A percentile compares a stretch with the other conserved stretches of the same genome.
phyloP scores from a whole-genome alignment of 345 rosid species.

The Eucalyptus cladocalyx region DNA sequence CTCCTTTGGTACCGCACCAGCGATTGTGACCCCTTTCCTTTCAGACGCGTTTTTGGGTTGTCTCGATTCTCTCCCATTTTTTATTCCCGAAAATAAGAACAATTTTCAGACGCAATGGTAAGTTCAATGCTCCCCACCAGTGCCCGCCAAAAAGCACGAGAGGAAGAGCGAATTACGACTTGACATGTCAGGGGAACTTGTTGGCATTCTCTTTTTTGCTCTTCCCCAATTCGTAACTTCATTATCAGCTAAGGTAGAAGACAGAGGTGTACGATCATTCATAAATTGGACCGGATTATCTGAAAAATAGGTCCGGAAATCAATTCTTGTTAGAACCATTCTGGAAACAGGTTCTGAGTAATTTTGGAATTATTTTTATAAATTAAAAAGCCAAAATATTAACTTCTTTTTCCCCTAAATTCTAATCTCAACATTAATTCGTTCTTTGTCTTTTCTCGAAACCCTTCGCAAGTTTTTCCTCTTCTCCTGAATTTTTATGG shows the following conservation, averaged over 20 bases:
- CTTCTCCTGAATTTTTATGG: no score
- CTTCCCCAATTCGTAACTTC: background rate
- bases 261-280: accelerated
- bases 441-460: no score
- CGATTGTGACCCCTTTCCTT: background rate
- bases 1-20: background rate
- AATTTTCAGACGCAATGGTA: background rate
- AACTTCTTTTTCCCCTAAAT: no score
- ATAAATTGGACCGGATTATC: no score
- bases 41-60: background rate
- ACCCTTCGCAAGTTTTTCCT: no score
- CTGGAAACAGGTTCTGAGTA: accelerated
- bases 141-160: background rate
- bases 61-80: background rate
- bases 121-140: background rate
- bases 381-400: no score
- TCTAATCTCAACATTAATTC: no score
- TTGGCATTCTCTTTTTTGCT: background rate
- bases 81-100: background rate
- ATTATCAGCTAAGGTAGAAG: no score
- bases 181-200: background rate
- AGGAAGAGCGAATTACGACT: background rate
- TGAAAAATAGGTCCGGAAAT: no score
- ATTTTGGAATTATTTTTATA: no score
- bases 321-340: no score